Evolutionary conservation across 2,329 filamentous ascomycete species (phyloP).

Genomic region (Fusarium penzigii): DNA sequence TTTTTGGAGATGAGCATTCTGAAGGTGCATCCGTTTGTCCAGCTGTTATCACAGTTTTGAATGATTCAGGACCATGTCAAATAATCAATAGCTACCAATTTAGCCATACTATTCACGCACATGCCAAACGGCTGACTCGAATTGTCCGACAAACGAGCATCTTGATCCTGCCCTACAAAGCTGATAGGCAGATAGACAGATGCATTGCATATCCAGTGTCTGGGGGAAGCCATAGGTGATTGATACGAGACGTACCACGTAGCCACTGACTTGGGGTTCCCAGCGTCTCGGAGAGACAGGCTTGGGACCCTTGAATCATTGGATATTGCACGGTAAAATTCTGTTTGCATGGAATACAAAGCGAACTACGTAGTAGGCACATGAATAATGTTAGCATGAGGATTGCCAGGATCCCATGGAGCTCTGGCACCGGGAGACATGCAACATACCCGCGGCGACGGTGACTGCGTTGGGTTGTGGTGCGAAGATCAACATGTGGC

Average conservation of each 20-base stretch:
- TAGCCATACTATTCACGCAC: not conserved
- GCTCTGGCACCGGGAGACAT: not conserved
- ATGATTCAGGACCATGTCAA: no score
- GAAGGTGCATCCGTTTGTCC: no score
- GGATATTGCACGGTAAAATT: no score
- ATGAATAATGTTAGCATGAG: not conserved
- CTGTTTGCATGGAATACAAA: no score
- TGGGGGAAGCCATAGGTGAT: slow-evolving; percentile 1
- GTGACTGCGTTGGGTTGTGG: not conserved
- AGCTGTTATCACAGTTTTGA: no score
- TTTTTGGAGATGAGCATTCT: not conserved
- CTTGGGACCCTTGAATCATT: slow-evolving; percentile 6
- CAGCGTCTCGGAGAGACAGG: slow-evolving; percentile 21
- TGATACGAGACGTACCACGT: slow-evolving; percentile 9
- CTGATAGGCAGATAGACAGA: not conserved
- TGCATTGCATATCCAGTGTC: slow-evolving; percentile 1
- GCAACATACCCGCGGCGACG: not conserved
- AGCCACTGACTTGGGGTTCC: slow-evolving; percentile 10
- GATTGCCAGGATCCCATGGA: not conserved
- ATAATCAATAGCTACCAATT: not conserved
- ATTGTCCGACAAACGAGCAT: not conserved
- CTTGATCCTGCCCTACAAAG: not conserved
- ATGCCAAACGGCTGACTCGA: not conserved
- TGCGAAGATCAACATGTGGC: not conserved
- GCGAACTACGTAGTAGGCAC: not conserved